Conservation (phyloP, 2,329 filamentous ascomycete genomes). For the Arthrobotrys conoides region DNA sequence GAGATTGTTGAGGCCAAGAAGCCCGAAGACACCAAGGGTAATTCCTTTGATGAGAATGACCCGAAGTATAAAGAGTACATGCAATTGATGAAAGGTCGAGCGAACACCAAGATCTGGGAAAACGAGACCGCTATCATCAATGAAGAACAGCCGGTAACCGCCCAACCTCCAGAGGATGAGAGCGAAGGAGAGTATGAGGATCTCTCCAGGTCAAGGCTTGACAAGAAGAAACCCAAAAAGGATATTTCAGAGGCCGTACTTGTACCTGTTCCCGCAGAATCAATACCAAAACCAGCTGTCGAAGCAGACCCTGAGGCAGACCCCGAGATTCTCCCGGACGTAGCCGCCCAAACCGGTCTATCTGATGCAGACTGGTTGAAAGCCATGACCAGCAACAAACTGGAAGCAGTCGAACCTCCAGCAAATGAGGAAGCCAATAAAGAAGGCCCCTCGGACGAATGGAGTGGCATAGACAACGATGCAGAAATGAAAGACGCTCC, state of each 20-base stretch:
- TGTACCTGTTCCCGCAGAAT: constrained; percentile 57
- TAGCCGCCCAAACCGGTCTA: constrained; percentile 25
- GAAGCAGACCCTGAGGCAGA: constrained; percentile 22
- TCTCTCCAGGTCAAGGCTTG: constrained; percentile 69
- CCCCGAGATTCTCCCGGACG: constrained; percentile 45
- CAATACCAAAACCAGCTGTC: constrained; percentile 14
- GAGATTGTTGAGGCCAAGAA: constrained; percentile 67
- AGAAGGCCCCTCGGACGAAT: constrained; percentile 46
- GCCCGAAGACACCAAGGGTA: constrained; percentile 32
- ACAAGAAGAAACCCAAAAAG: constrained; percentile 70
- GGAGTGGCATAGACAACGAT: constrained; percentile 60
- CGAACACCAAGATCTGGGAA: constrained; percentile 76
- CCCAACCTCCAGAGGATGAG: constrained; percentile 68
- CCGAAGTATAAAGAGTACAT: constrained; percentile 89
- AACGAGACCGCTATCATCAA: constrained; percentile 68
- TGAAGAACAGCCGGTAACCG: constrained; percentile 23
- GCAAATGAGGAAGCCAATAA: constrained; percentile 48
- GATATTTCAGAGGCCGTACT: constrained; percentile 3
- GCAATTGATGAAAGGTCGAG: constrained; percentile 80
- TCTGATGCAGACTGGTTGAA: constrained; percentile 90
- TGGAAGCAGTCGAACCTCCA: constrained; percentile 75
- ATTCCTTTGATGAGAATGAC: constrained; percentile 71
- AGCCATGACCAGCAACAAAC: constrained; percentile 84
- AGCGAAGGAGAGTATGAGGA: constrained; percentile 83
- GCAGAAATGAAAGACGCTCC: constrained; percentile 59